Base-by-base conservation (phyloP, 176 grass and related monocot species). In the Oropetium thomaeum region DNA sequence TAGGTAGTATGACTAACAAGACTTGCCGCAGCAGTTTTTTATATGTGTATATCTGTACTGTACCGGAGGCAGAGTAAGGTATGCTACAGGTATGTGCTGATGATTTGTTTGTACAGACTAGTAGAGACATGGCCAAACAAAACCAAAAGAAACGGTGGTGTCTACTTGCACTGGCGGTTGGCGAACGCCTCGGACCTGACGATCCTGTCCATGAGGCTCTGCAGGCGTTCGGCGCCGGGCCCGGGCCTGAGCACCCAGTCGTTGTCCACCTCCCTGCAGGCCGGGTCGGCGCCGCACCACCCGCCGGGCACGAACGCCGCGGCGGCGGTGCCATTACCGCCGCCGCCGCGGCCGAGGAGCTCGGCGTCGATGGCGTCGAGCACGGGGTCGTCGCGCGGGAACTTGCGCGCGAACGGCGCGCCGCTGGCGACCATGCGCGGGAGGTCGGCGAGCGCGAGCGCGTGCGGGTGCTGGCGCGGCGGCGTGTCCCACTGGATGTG, bases 401-500 rank as follows among this genome's bases (percentile, higher is more conserved):
- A 93, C 85, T 93, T 93, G 34, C 90, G 47, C 0, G 84, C 87
- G 77, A 93, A 93, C 0, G 84, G 87, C 1, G 87, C 90, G 23
- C 69, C 76, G 81, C 90, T 93, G 33, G 38, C 22, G 15, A 89
- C 30, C 81, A 93, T 89, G 37, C 26, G 41, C 0, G 82, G 71
- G 16, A 79, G 38, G 89, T 99, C 91, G 4, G 7, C 58, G 8
- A 84, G 55, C 33, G 17, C 54, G 53, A 99, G 89, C 70, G 48
- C n/a, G 73, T 86, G 96, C 20, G 96, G 96, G 77, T 99, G 96
- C 83, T 99, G 96, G 20, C 87, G 81, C 12, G 96, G 91, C 47
- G 96, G 96, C 41, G 34, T 17, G 70, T 95, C 96, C 96, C 91
- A 99, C 47, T 88, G 88, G 71, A 99, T 95, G 87, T 89, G 87